Conservation (phyloP, 306 rosid species). For the Crataegus laevigata region DNA sequence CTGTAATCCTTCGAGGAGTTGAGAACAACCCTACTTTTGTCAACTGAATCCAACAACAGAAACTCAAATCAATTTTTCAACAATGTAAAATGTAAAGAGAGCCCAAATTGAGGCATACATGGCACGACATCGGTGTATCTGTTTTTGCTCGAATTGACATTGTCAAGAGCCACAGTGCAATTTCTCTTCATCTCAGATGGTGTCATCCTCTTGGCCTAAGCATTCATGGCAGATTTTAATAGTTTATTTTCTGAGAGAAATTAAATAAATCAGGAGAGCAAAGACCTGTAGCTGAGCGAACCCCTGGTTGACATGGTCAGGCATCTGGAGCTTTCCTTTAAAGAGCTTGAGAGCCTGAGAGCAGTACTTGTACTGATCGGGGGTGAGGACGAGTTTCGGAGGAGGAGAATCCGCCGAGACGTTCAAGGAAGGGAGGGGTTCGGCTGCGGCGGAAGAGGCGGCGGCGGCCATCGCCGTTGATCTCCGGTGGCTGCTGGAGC, state of each 20-base stretch:
- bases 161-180: slow-evolving; percentile 56
- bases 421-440: slow-evolving; percentile 10
- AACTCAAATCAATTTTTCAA: background rate
- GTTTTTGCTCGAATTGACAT: slow-evolving; percentile 63
- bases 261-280: background rate
- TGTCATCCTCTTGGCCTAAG: slow-evolving; percentile 55
- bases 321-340: slow-evolving; percentile 45
- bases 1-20: slow-evolving; percentile 69
- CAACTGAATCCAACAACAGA: slow-evolving; percentile 50
- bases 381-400: slow-evolving; percentile 28
- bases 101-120: slow-evolving; percentile 10
- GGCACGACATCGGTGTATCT: slow-evolving; percentile 73
- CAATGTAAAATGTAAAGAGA: background rate
- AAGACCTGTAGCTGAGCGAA: slow-evolving; percentile 56
- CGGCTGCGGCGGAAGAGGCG: slow-evolving; percentile 1
- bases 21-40: slow-evolving; percentile 61
- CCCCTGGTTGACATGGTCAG: slow-evolving; percentile 48
- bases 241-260: background rate
- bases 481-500: slow-evolving; percentile 30
- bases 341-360: slow-evolving; percentile 49
- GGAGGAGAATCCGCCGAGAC: slow-evolving; percentile 59
- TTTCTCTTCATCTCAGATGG: slow-evolving; percentile 48
- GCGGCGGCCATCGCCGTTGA: slow-evolving; percentile 18
- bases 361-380: slow-evolving; percentile 62
- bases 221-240: slow-evolving; percentile 1